Base-by-base conservation (phyloP, 305 asterid species). In the Fraxinus angustifolia region DNA sequence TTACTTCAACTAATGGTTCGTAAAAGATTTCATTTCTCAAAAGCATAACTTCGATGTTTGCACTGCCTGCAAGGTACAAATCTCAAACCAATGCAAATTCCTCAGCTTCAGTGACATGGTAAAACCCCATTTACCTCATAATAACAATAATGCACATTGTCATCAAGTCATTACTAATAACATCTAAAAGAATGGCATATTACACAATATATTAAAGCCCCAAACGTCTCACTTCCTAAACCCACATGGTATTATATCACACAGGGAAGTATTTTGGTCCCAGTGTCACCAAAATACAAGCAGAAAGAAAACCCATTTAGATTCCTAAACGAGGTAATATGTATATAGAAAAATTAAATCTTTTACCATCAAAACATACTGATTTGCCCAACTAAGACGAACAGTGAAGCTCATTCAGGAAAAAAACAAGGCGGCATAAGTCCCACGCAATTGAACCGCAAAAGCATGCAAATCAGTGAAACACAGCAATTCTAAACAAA, bases 401-500 rank as follows among this genome's bases (percentile, higher is more conserved):
- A 56, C 65, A 56, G 26, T 19, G 23, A n/a, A 56, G 65, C 65
- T 53, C 65, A 53, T 53, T 53, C 65, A 53, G 23, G 21, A 36
- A 36, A 17, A 53, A 56, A 0, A 56, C 10, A 56, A 56, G 28
- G 67, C 11, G 17, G 67, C 67, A 56, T 17, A 56, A 56, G 26
- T 17, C 67, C 67, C 26, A 17, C 3, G 11, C 28, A 17, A 56
- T 56, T 56, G 60, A 56, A 4, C 28, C 67, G 67, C 28, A 17
- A 56, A 56, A 56, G 67, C 67, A 0, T 6, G 28, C 26, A 56
- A 56, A 56, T 56, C 28, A 56, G 26, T 56, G 67, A 79, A 40
- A 33, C 84, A 77, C 73, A 79, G 80, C 73, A 82, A 82, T 68
- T 81, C 81, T n/a, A 75, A 76, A 74, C 26, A 76, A 26, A 70